Evolutionary conservation across 768 basidiomycete genomes (phyloP).

Genomic region (Tricholoma hemisulphureum): DNA sequence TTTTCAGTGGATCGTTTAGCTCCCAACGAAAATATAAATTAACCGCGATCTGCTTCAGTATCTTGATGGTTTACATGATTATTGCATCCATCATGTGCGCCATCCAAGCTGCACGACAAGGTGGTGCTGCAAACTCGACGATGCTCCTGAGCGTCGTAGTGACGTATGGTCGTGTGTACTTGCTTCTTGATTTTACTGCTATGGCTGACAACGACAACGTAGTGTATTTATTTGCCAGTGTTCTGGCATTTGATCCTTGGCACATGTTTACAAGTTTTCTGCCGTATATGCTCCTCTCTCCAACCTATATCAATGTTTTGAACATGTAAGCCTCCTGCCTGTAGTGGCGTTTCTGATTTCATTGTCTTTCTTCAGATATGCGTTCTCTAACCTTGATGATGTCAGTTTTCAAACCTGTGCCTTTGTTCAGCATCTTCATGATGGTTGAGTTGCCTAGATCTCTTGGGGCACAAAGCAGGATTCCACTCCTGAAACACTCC

Average conservation of each 20-base stretch:
- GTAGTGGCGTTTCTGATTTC: constrained; percentile 9
- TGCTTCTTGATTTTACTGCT: neutral
- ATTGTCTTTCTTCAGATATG: constrained; percentile 52
- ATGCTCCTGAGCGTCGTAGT: constrained; percentile 86
- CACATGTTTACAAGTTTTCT: constrained; percentile 91
- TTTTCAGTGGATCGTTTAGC: constrained; percentile 33
- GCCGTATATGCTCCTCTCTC: constrained; percentile 85
- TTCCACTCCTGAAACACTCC: constrained; percentile 65
- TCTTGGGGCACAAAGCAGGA: constrained; percentile 98
- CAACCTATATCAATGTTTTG: constrained; percentile 74
- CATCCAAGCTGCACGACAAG: constrained; percentile 64
- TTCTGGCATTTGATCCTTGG: constrained; percentile 93
- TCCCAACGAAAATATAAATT: constrained; percentile 85
- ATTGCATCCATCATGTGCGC: constrained; percentile 81
- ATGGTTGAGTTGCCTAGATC: constrained; percentile 44
- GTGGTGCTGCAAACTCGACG: constrained; percentile 61
- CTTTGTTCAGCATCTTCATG: constrained; percentile 2
- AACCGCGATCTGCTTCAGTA: constrained; percentile 68
- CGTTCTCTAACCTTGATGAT: constrained; percentile 84
- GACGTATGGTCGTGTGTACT: constrained; percentile 70
- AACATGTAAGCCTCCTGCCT: constrained; percentile 56
- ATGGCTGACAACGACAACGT: constrained; percentile 2
- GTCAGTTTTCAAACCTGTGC: constrained; percentile 40
- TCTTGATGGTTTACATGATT: constrained; percentile 82
- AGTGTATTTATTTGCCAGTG: constrained; percentile 75